Conservation (phyloP, 2,329 filamentous ascomycete species). For the Colletotrichum spaethianum region DNA sequence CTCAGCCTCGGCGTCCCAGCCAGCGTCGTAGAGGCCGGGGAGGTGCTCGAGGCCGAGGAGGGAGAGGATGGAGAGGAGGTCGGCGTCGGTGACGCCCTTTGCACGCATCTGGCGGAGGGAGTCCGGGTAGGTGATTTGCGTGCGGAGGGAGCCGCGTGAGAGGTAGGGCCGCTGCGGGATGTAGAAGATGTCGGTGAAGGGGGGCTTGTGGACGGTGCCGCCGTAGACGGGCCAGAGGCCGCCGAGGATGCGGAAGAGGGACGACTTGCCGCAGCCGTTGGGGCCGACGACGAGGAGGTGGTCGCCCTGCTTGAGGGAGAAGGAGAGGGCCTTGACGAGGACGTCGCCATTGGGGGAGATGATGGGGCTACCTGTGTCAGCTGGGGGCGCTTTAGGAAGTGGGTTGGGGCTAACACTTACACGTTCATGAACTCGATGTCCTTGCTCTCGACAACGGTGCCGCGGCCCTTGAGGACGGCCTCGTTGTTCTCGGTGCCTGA, state of each 20-base stretch:
- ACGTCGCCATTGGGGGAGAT: constrained; percentile 98
- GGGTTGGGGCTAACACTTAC: constrained; percentile 55
- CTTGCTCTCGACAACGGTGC: constrained; percentile 84
- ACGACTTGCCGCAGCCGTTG: constrained; percentile 97
- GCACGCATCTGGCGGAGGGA: constrained; percentile 87
- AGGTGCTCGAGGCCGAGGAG: constrained; percentile 88
- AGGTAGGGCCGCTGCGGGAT: constrained; percentile 97
- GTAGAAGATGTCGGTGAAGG: constrained; percentile 96
- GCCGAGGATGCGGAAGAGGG: constrained; percentile 94
- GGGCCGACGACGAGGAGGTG: constrained; percentile 96
- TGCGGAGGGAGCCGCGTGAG: constrained; percentile 89
- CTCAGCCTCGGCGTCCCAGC: constrained; percentile 95
- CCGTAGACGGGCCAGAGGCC: constrained; percentile 98
- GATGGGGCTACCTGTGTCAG: constrained; percentile 74
- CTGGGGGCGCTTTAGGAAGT: neutral
- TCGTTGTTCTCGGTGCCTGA: constrained; percentile 86
- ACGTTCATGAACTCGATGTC: constrained; percentile 91
- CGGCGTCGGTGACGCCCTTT: constrained; percentile 85
- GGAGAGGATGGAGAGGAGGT: constrained; percentile 82
- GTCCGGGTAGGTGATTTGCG: constrained; percentile 98
- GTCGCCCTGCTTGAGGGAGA: constrained; percentile 87
- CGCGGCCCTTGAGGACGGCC: constrained; percentile 85
- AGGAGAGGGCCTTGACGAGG: constrained; percentile 86
- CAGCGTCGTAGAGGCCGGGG: constrained; percentile 80
- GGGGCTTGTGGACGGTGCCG: constrained; percentile 91